Evolutionary conservation across 2,329 filamentous ascomycete genomes (phyloP).

Genomic region (Dryadomyces quercus-mongolicae): DNA sequence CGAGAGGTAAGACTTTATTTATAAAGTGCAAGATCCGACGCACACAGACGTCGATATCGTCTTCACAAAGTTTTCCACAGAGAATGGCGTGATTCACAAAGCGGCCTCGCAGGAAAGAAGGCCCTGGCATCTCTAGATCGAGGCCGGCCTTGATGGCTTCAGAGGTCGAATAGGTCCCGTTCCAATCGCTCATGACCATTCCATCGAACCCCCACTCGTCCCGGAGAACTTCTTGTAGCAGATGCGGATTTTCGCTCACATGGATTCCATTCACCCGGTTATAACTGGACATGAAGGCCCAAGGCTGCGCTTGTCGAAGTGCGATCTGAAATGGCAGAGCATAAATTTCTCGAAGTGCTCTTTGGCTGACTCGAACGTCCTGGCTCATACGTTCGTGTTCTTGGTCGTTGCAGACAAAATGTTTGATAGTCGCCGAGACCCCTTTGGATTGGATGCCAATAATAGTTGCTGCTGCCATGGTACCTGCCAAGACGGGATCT

Average conservation of each 20-base stretch:
- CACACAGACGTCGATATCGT: constrained; percentile 16
- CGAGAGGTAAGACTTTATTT: too few species aligned
- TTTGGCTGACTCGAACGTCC: constrained; percentile 23
- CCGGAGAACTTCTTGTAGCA: constrained; percentile 22
- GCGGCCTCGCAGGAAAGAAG: constrained; percentile 13
- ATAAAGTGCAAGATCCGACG: constrained; percentile 12
- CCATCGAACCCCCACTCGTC: constrained; percentile 26
- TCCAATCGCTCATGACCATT: constrained; percentile 27
- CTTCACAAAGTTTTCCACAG: constrained; percentile 13
- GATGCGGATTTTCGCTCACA: constrained; percentile 22
- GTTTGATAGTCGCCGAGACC: constrained; percentile 25
- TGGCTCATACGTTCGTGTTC: constrained; percentile 24
- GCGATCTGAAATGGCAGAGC: constrained; percentile 26
- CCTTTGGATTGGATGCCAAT: constrained; percentile 23
- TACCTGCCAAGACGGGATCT: constrained; percentile 26
- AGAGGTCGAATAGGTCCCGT: constrained; percentile 16
- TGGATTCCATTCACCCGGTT: constrained; percentile 27
- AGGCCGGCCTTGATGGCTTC: constrained; percentile 15
- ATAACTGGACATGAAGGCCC: constrained; percentile 26
- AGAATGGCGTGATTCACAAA: not conserved
- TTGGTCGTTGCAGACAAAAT: constrained; percentile 28
- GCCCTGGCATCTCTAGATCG: constrained; percentile 21
- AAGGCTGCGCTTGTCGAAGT: constrained; percentile 20
- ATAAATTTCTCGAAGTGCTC: constrained; percentile 27
- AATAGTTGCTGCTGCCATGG: constrained; percentile 21